Base-by-base conservation (phyloP, 1,139 yeast species). In the Kodamaea fungicola region DNA sequence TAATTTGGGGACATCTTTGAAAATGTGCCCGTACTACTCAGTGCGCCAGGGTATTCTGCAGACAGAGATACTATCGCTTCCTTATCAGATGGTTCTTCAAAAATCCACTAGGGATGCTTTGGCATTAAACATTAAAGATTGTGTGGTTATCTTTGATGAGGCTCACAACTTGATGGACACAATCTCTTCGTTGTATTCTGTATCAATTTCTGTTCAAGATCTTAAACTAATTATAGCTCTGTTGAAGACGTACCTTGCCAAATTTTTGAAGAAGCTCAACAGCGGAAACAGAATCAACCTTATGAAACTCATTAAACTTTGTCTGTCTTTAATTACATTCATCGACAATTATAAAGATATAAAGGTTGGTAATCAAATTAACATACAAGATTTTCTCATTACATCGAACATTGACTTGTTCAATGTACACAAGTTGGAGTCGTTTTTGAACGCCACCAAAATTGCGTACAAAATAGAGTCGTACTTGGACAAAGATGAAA, bases 151-250 rank as follows among this genome's bases (percentile, higher is more conserved):
- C 3, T 82, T 90, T 28, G 98, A 90, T 55, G 98, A 90, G 54
- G 97, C 97, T 0, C 98, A 90, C 55, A 90, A 90, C 54, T 63
- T 90, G 30, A 56, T 89, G 24, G 97, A 89, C 48, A 80, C 90
- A 0, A 78, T 90, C 4, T 76, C 83, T 1, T 66, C 85, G 1
- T 64, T 90, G 44, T 74, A 84, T 50, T 87, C 96, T 0, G 73
- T 79, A 1, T 59, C 74, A 3, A 64, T 90, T 1, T 67, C 83
- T 0, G 50, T 67, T 1, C 39, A 49, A 0, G 90, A 85, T 23
- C 62, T 86, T 8, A 41, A 53, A 4, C 43, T 54, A 6, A 67
- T 77, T 1, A 61, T 74, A 5, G 50, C 52, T 8, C 76, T 82
- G 0, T 54, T 89, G 34, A 67, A 74, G 32, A 43, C 55, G 0